Evolutionary conservation across 2,329 filamentous ascomycete species (phyloP), one percentile per base, ranked within the genome.

Genomic region (Monosporascus sp.): DNA sequence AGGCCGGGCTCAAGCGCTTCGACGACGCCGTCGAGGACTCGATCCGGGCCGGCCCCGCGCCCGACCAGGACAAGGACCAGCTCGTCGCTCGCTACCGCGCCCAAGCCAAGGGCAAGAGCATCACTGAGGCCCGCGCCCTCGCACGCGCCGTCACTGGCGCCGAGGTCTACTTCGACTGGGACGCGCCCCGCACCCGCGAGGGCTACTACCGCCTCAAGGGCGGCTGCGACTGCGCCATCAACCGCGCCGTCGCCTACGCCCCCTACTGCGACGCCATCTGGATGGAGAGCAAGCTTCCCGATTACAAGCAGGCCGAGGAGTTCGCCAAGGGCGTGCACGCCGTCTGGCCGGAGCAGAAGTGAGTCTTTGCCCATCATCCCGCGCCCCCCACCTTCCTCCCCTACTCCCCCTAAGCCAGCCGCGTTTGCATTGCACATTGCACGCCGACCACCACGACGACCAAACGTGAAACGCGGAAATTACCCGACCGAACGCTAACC

Each of bases 251-350:
- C 54, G 90, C 93, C 6, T 97, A 95, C 68, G 93, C 90, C 0
- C 93, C 94, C 2, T 96, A 95, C 75, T 88, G 88, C 57, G 93
- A 97, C 67, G 85, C 95, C 70, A 96, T 99, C 73, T 99, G 94
- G 94, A 99, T 99, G 94, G 94, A 99, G 82, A 93, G 88, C 76
- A 97, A 96, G 77, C 79, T 96, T 61, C 94, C 94, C 46, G 93
- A 97, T 70, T 97, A 80, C 71, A 80, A 80, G 48, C 94, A 97
- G 76, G 94, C 94, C 24, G 83, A 90, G 76, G 88, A 97, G 68
- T 99, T 99, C 64, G 92, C 94, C 34, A 81, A 89, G 44, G 93
- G 94, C 48, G 93, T 99, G 41, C 94, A 97, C 73, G 88, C 90
- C 52, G 90, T 91, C 9, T 97, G 88, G 84, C 94, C 94, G 1